phyloP scores from a whole-genome alignment of 768 basidiomycete species.

The Pleurotus pulmonarius region DNA sequence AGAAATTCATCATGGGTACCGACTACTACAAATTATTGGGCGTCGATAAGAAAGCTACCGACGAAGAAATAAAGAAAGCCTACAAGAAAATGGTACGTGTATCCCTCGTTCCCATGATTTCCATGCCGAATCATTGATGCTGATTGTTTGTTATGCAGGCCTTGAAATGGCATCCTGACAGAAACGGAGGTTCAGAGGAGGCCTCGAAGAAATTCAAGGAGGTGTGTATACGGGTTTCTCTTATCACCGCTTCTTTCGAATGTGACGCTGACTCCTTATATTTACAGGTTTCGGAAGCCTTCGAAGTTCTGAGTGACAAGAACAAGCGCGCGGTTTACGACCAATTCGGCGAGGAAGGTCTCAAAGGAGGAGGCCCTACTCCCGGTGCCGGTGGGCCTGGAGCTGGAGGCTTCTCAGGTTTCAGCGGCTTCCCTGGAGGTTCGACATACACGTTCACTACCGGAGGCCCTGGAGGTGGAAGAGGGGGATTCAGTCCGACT shows the following conservation, averaged over 20 bases:
- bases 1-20: constrained; percentile 51
- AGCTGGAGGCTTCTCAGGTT: constrained; percentile 32
- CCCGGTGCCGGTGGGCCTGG: constrained; percentile 47
- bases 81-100: constrained; percentile 86
- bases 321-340: constrained; percentile 85
- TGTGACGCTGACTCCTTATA: background rate
- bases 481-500: constrained; percentile 63
- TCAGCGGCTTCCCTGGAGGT: constrained; percentile 42
- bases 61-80: constrained; percentile 89
- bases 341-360: constrained; percentile 92
- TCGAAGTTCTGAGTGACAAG: constrained; percentile 89
- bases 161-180: constrained; percentile 93
- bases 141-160: constrained; percentile 40
- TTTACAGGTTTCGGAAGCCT: constrained; percentile 86
- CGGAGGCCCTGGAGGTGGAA: constrained; percentile 40
- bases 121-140: background rate
- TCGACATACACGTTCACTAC: constrained; percentile 56
- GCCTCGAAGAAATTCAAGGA: constrained; percentile 91
- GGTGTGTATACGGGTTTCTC: constrained; percentile 36
- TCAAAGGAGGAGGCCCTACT: constrained; percentile 64
- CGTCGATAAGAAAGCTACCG: constrained; percentile 64
- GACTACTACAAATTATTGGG: constrained; percentile 91
- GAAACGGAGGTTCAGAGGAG: constrained; percentile 82
- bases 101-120: constrained; percentile 1
- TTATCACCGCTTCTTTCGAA: background rate